Evolutionary conservation across 75 land plant species (phyloP), one percentile per base, ranked within the genome.

Genomic region (Chamaecyparis obtusa): DNA sequence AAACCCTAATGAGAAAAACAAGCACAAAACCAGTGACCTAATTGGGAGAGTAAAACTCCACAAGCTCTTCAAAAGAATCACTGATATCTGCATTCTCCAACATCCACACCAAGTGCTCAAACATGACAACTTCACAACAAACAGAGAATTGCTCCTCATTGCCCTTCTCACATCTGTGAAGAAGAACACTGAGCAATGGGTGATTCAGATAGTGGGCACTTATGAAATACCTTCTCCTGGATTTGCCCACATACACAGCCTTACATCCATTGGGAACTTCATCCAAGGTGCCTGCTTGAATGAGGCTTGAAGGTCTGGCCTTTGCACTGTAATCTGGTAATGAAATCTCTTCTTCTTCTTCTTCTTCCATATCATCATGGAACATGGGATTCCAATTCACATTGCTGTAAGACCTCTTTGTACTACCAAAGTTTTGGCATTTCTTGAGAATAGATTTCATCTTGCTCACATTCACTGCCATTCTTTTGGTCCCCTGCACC

Each of bases 51-150:
- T 95, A 95, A 27, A 93, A 91, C 1, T 89, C 90, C 0, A 91
- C 93, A 27, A 95, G 87, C 83, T 95, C 96, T 84, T 93, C 90
- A 74, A 92, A 54, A 37, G 83, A 81, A 27, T 88, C 89, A 16
- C 64, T 89, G 7, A 84, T 88, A 55, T 94, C 96, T 30, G 85
- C 88, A 72, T 91, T 96, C 60, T 92, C 94, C 37, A 96, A 87
- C 91, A 93, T 92, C 98, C 96, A 95, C 79, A 96, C 75, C 13
- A 96, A 87, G 85, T 96, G 98, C 83, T 96, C 96, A 84, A 96
- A 96, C 39, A 96, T 57, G 76, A 95, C 98, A 1, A 96, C 95
- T 86, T 96, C 98, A 69, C 96, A 96, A 10, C 89, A 87, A 19
- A 94, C 90, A 9, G 86, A 75, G 16, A 94, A 83, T 3, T 88